phyloP scores from a whole-genome alignment of 1,284 basidiomycete genomes.

The Moniliella sp. region DNA sequence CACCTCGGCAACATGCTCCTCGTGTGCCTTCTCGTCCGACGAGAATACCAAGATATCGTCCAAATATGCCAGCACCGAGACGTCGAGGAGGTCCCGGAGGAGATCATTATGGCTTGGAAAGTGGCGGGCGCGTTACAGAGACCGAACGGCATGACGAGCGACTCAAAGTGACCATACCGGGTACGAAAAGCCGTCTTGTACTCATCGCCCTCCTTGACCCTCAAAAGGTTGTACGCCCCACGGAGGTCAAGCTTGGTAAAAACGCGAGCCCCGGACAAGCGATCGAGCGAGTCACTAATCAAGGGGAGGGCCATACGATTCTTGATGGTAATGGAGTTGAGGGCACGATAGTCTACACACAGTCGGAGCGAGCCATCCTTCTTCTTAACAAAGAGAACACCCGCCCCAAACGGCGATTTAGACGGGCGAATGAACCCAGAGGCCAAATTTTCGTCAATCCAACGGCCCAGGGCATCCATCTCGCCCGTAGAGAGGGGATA shows the following conservation, averaged over 20 bases:
- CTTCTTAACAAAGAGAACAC: slow-evolving; percentile 10
- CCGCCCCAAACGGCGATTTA: not conserved
- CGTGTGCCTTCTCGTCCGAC: slow-evolving; percentile 2
- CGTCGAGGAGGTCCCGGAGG: slow-evolving; percentile 1
- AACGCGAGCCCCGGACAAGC: slow-evolving; percentile 18
- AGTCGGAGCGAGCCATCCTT: slow-evolving; percentile 30
- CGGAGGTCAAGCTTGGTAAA: slow-evolving; percentile 35
- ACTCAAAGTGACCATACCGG: slow-evolving; percentile 2
- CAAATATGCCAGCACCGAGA: not conserved
- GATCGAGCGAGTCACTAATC: slow-evolving; percentile 35
- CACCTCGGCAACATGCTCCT: slow-evolving; percentile 1
- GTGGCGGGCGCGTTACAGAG: not conserved
- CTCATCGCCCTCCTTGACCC: slow-evolving; percentile 32
- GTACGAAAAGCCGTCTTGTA: slow-evolving; percentile 25
- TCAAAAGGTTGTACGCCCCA: slow-evolving; percentile 32
- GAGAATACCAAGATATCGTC: slow-evolving; percentile 1
- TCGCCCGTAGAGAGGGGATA: slow-evolving; percentile 2
- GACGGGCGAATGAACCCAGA: slow-evolving; percentile 4
- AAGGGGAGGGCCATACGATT: slow-evolving; percentile 34
- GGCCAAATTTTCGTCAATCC: slow-evolving; percentile 1
- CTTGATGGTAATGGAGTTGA: slow-evolving; percentile 37
- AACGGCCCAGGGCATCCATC: not conserved
- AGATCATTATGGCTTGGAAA: not conserved
- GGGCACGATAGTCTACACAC: slow-evolving; percentile 37
- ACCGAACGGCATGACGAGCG: slow-evolving; percentile 3